Conservation (phyloP, 116 monocot genomes). For the Cymodocea nodosa region DNA sequence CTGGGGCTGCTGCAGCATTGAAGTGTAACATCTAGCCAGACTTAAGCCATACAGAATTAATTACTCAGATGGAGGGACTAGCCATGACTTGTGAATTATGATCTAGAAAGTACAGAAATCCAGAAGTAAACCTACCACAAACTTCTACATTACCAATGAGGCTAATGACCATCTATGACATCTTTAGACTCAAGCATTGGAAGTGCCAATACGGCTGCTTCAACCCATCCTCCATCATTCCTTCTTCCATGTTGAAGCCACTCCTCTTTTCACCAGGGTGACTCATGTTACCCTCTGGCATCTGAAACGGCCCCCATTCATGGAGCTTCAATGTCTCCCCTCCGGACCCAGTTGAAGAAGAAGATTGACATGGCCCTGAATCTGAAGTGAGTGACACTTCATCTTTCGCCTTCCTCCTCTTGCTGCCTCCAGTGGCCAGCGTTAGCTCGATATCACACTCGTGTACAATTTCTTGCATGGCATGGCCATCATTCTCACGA, state of each 20-base stretch:
- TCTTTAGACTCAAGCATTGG: conserved; percentile 49
- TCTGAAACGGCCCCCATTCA: conserved; percentile 28
- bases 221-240: background rate
- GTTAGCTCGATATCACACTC: conserved; percentile 63
- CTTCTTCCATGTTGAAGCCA: conserved; percentile 1
- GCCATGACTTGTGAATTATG: too few relatives aligned
- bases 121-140: background rate
- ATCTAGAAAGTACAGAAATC: background rate
- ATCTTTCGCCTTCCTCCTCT: conserved; percentile 26
- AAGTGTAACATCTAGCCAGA: too few relatives aligned
- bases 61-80: too few relatives aligned
- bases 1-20: too few relatives aligned
- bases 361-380: conserved; percentile 61
- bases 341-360: conserved; percentile 49
- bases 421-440: conserved; percentile 56
- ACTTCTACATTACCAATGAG: background rate
- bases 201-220: conserved; percentile 51
- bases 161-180: conserved; percentile 22
- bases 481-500: conserved; percentile 6
- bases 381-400: conserved; percentile 24
- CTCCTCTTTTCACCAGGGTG: conserved; percentile 14
- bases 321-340: conserved; percentile 18
- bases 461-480: conserved; percentile 6
- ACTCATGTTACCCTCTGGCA: conserved; percentile 15
- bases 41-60: too few relatives aligned